Percentiles rank a stretch among this genome's conserved stretches.
These are phyloP conservation scores for Daldinia vernicosa DNA, from an alignment of 495 filamentous ascomycete species.

Conservation along the genomic window DNA sequence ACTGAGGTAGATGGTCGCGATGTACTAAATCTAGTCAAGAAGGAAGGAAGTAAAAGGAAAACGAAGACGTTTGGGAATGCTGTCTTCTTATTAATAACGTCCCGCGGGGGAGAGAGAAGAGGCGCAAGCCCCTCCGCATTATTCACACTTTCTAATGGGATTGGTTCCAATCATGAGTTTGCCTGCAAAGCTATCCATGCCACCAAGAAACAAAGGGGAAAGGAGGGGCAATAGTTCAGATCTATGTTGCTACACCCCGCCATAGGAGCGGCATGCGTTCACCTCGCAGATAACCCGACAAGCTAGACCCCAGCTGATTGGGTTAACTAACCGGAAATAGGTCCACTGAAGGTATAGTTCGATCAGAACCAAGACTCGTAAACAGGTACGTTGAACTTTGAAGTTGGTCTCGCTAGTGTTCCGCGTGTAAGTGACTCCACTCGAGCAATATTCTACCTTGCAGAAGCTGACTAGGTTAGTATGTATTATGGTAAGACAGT, in stretches of 20 bases:
- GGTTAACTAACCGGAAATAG: conserved; percentile 15
- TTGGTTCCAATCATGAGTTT: conserved; percentile 34
- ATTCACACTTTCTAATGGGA: conserved; percentile 27
- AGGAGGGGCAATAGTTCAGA: conserved; percentile 40
- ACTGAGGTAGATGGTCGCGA: conserved; percentile 1
- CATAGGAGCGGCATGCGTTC: conserved; percentile 29
- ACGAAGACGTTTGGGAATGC: conserved; percentile 18
- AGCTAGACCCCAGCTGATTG: conserved; percentile 32
- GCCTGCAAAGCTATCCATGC: conserved; percentile 38
- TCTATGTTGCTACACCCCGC: conserved; percentile 28
- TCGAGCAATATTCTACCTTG: conserved; percentile 26
- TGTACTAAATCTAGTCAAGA: conserved; percentile 20
- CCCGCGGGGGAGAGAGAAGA: conserved; percentile 9
- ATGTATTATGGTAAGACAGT: conserved; percentile 1
- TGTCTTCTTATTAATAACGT: conserved; percentile 39
- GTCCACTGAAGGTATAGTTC: conserved; percentile 27
- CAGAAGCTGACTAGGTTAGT: conserved; percentile 31
- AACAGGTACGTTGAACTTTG: conserved; percentile 1
- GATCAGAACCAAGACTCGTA: conserved; percentile 4
- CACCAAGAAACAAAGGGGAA: conserved; percentile 22
- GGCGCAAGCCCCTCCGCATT: conserved; percentile 26
- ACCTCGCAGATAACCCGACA: conserved; percentile 35
- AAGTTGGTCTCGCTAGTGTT: conserved; percentile 20
- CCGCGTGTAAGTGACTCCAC: conserved; percentile 30
- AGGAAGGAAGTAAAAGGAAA: conserved; percentile 15